Evolutionary conservation across 2,329 filamentous ascomycete species (phyloP), one percentile per base, ranked within the genome.

Genomic region (Epichloe scottii): DNA sequence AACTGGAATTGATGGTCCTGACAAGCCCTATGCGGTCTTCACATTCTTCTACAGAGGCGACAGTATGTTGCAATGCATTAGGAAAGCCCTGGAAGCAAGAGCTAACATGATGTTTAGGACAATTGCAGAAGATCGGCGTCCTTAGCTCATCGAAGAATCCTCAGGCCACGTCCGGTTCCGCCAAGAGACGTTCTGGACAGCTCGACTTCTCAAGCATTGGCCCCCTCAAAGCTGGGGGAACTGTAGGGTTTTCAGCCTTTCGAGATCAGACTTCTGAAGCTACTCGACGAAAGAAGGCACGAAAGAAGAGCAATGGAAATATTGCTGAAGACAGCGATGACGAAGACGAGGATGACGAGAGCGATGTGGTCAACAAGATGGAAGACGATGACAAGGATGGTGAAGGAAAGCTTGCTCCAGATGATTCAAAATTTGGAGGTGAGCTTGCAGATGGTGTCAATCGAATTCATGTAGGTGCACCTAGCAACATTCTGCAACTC

Each of bases 21-120:
- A 97, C 56, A 93, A 91, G 68, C 93, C 94, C 3, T 98, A 95
- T 69, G 93, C 93, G 4, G 85, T 87, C 8, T 98, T 98, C 67
- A 97, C 94, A 30, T 98, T 98, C 67, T 89, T 97, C 70, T 98
- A 98, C 66, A 82, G 93, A 54, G 93, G 93, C 66, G 87, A 95
- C 65, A 85, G 91, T 94, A 75, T 74, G 89, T 81, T 40, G n/a
- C 8, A 23, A 5, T 7, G 12, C 10, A 12, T 26, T 42, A 6
- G 3, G 30, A 17, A 43, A 34, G 3, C 19, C 12, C 21, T 15
- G 8, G 8, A 11, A 15, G 8, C n/a, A 35, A 14, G 46, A 17
- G 37, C 51, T 56, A 33, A 57, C 41, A 21, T n/a, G 19, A 12
- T 35, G 26, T 34, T 8, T 57, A 95, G 89, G 89, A 49, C 93